Evolutionary conservation across 2,329 filamentous ascomycete species (phyloP), one percentile per base, ranked within the genome.

Genomic region (Colletotrichum agaves): DNA sequence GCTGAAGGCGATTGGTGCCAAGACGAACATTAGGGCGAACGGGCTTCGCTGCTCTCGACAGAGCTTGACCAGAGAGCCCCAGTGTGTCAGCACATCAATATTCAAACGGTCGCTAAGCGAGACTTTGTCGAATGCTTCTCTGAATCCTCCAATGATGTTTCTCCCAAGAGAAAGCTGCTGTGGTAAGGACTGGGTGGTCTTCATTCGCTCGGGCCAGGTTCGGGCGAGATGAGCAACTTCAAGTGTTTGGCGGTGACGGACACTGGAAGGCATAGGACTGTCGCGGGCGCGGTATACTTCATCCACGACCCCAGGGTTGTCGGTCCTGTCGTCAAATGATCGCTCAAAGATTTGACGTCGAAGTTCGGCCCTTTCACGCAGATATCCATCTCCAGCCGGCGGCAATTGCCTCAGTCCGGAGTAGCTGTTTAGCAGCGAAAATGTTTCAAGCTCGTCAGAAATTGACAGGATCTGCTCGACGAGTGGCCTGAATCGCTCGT

Each of bases 1-100:
- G 0, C 76, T 72, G 66, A 83, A 88, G 0, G 81, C 77, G n/a
- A 88, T 72, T 0, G 79, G 71, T 1, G 78, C 79, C 10, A 86
- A 75, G 0, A 83, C 65, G 59, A 86, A 87, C 74, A 84, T 83
- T 15, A 86, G 70, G 2, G 58, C 69, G 57, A 78, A 80, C 11
- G 66, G 71, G 21, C 80, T 75, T 11, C 73, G 31, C 0, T 58
- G 72, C 1, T 72, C 44, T 21, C 76, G 72, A 41, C 79, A 83
- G 3, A 77, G 73, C 37, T 76, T 76, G 1, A 81, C 77, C 12
- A 86, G 72, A 0, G 78, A 69, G 1, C 83, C 84, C 82, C 82
- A 87, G 35, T 82, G 75, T 3, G 74, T 37, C 7, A 72, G 70
- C 17, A 83, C 56, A 27, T 85, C 72, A 0, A 77, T 63, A 5